Base-by-base conservation (phyloP, 1,139 yeast genomes). In the Geotrichum phurueaensis region DNA sequence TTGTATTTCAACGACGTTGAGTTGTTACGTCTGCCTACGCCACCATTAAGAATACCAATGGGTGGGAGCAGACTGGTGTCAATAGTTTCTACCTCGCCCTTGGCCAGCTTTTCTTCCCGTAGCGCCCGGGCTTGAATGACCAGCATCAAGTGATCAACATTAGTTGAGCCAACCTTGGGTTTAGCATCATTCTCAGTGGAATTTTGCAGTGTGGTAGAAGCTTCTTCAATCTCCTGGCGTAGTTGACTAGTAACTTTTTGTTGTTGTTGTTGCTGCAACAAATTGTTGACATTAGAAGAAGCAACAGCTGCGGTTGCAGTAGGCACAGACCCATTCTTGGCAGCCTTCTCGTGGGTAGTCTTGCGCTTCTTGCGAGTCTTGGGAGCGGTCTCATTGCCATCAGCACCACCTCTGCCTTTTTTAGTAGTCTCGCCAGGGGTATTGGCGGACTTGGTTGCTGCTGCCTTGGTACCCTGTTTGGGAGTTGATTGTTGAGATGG, bases 91-190 rank as follows among this genome's bases (percentile, higher is more conserved):
- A 63, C 57, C 56, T 66, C 72, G n/a, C 73, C 73, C 25, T 66
- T 63, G 18, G 65, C 66, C 7, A 68, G 58, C 53, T 65, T 62
- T 53, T 68, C 70, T 43, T 85, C 81, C 22, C 91, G 90, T 64
- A 87, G 86, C 64, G 86, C 88, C 61, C 95, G 80, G 0, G 97
- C 96, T 72, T 91, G 96, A 60, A 91, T 87, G 47, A 90, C 89
- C 62, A 91, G 78, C 96, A 91, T 89, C 69, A 91, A 76, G 68
- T 87, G 95, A 73, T 91, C 97, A 51, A 91, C 89, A 70, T 87
- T 87, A 0, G 97, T 89, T 1, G 94, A 91, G 0, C 96, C 97
- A 18, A 89, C 74, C 43, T 86, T 76, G 4, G 92, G 92, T 56
- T 86, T 76, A 6, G 23, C 45, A n/a, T 23, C 53, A 18, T 12